Evolutionary conservation across 345 rosid genomes (phyloP), one percentile per base, ranked within the genome.

Genomic region (Eucalyptus decipiens): DNA sequence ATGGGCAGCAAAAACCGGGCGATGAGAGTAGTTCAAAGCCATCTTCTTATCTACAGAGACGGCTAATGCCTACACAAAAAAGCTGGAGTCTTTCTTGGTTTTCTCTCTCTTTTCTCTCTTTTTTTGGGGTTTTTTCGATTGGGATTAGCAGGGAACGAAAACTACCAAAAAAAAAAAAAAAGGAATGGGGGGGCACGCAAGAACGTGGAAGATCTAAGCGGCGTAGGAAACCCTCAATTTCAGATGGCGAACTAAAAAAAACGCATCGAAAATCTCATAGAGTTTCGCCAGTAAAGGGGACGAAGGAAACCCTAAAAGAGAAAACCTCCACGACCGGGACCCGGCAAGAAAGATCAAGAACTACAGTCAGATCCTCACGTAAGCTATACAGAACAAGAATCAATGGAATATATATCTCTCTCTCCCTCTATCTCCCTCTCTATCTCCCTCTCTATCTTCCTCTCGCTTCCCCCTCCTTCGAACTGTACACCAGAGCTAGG

Each of bases 21-120:
- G 92, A 89, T 88, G 99, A 34, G 99, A 95, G 93, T 93, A 95
- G 92, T 98, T 98, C 93, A 98, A 94, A 23, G 99, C 94, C 99
- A 97, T 97, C 45, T 88, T 60, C 62, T 56, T 60, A 54, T 86
- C n/a, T 87, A 89, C 72, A 90, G 87, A 86, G 90, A 85, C 88
- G 86, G 88, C 89, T 51, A 37, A 40, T 76, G 83, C 47, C 47
- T 37, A 76, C 9, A 54, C 81, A 90, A 91, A 89, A 91, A 92
- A 87, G 91, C 93, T 86, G 89, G n/a, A 40, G 32, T 72, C n/a
- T 76, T 54, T 58, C 11, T n/a, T 62, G 34, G 83, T 47, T 67
- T 80, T 30, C 69, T 16, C 50, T 69, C 13, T 28, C 83, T 54
- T 42, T 89, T 87, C 43, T 51, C 40, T 56, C 49, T 26, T 83